Evolutionary conservation across 1,284 basidiomycete genomes (phyloP), one percentile per base, ranked within the genome.

Genomic region (Golubevia pallescens): DNA sequence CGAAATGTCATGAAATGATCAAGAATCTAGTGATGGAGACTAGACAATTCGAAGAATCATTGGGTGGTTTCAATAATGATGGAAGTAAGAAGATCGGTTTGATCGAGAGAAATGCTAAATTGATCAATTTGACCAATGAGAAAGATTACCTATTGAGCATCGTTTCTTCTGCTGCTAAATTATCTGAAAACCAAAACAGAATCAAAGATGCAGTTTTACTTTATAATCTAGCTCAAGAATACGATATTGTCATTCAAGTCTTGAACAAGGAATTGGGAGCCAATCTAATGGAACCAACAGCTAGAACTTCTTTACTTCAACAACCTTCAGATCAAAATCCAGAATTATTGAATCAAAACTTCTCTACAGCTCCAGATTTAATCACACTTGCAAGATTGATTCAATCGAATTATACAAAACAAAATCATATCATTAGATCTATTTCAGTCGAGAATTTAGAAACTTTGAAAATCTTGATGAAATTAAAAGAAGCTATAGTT

Each of bases 211-310:
- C 95, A 1, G 95, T 99, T 87, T 92, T 96, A 85, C 88, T 99
- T 57, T 98, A 94, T 88, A 96, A 98, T 86, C 90, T 98, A 48
- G 94, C 95, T 0, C 93, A 93, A 51, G 93, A 97, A 71, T 95
- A 95, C 84, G 88, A 91, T 60, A 93, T 92, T 32, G 96, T 99
- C 58, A 90, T 98, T 52, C 89, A 90, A 6, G 94, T 93, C 66
- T 91, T 99, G 55, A 94, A 94, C 54, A 91, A 91, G 65, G 93
- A 94, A 2, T 89, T 99, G 0, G 94, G 95, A n/a, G 92, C 92
- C 77, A 68, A 67, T n/a, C 63, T 85, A 42, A 77, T 78, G 62
- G 81, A 82, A 20, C 75, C 80, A 13, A 68, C 64, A 61, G 67
- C 61, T 19, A 52, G 34, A 38, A 4, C 34, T 38, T 10, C 34